These are phyloP conservation scores for Coniochaeta sp. DNA, from an alignment of 2,329 filamentous ascomycete species.

Conservation along the genomic window DNA sequence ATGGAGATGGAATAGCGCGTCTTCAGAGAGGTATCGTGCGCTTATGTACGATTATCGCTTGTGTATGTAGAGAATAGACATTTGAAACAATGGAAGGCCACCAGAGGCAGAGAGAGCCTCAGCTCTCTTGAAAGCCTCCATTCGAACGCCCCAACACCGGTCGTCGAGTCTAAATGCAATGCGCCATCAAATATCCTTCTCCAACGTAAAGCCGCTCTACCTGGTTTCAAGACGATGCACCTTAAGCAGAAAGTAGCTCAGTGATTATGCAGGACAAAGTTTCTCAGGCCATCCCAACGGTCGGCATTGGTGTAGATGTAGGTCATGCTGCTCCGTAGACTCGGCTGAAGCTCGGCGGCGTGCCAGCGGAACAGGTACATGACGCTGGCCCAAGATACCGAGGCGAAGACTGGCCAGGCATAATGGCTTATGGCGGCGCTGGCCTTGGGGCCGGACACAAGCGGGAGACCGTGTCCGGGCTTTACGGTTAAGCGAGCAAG, in stretches of 20 bases:
- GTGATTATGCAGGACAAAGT: slow-evolving; percentile 79
- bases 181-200: too few relatives aligned
- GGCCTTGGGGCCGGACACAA: slow-evolving; percentile 40
- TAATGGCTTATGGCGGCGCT: slow-evolving; percentile 53
- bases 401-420: slow-evolving; percentile 90
- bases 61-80: too few relatives aligned
- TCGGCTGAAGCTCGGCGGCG: slow-evolving; percentile 84
- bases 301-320: slow-evolving; percentile 93
- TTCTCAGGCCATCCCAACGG: slow-evolving; percentile 80
- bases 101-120: too few relatives aligned
- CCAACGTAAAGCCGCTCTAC: too few relatives aligned
- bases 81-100: too few relatives aligned
- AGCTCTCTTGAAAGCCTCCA: too few relatives aligned
- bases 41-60: not conserved
- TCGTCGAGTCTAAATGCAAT: not conserved
- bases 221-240: too few relatives aligned
- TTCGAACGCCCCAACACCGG: not conserved
- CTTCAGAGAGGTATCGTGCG: not conserved
- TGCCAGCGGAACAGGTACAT: slow-evolving; percentile 95
- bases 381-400: slow-evolving; percentile 82
- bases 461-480: slow-evolving; percentile 43
- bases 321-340: slow-evolving; percentile 89
- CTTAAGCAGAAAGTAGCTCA: not conserved
- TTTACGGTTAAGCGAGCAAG: slow-evolving; percentile 78
- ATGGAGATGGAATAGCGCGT: too few relatives aligned